Percentiles rank a stretch among this genome's conserved stretches.
Evolutionary conservation across 805 yeast species (phyloP).

Genomic region (Lachancea dasiensis): DNA sequence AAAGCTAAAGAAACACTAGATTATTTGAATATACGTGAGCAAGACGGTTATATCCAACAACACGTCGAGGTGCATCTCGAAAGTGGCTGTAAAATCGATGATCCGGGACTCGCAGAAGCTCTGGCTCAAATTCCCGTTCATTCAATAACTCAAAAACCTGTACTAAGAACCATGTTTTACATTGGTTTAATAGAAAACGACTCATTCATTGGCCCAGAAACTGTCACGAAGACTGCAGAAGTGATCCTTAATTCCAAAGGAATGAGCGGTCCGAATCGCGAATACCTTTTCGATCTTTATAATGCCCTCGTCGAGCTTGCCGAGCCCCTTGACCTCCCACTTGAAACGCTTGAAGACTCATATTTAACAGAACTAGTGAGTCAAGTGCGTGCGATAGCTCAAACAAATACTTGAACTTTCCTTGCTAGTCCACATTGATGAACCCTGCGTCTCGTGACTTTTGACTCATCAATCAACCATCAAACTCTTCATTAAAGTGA

Average conservation of each 20-base stretch:
- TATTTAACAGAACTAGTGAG: background rate
- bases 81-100: constrained; percentile 22
- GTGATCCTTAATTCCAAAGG: constrained; percentile 56
- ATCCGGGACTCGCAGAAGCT: constrained; percentile 16
- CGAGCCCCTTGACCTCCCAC: background rate
- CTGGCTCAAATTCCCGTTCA: constrained; percentile 29
- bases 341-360: background rate
- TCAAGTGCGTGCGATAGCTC: too few relatives aligned
- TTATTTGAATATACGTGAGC: constrained; percentile 77
- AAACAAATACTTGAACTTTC: too few relatives aligned
- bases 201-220: constrained; percentile 83
- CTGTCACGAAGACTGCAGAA: constrained; percentile 49
- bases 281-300: constrained; percentile 55
- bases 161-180: constrained; percentile 59
- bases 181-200: constrained; percentile 78
- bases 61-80: constrained; percentile 54
- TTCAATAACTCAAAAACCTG: constrained; percentile 34
- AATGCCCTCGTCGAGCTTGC: constrained; percentile 38
- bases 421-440: too few relatives aligned
- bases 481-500: too few relatives aligned
- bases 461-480: too few relatives aligned
- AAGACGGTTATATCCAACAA: constrained; percentile 78
- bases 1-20: constrained; percentile 54
- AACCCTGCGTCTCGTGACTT: too few relatives aligned
- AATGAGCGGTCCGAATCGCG: constrained; percentile 76